These are phyloP conservation scores for Sugiyamaella sp. DNA, from an alignment of 1,139 yeast species.

Conservation along the genomic window DNA sequence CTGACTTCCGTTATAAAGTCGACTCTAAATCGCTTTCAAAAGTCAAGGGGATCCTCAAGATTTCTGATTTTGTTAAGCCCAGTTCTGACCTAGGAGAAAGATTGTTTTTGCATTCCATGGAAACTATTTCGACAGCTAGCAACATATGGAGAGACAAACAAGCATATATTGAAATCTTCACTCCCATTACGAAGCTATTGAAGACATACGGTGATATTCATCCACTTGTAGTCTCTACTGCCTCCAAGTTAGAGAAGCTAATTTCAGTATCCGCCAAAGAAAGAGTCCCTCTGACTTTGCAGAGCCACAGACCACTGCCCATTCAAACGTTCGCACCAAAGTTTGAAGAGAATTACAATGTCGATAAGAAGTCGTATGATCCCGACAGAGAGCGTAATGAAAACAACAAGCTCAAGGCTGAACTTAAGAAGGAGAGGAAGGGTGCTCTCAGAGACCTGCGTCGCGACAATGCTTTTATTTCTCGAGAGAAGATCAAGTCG, in stretches of 20 bases:
- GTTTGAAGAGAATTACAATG: constrained; percentile 94
- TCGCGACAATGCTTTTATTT: constrained; percentile 82
- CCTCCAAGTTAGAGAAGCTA: constrained; percentile 51
- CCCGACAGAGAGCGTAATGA: constrained; percentile 81
- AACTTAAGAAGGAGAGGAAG: constrained; percentile 90
- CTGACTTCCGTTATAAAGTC: constrained; percentile 10
- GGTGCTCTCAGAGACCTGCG: constrained; percentile 87
- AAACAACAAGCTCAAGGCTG: constrained; percentile 75
- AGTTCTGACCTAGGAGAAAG: constrained; percentile 12
- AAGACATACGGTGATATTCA: constrained; percentile 14
- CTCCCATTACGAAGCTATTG: constrained; percentile 43
- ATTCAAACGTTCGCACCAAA: constrained; percentile 87
- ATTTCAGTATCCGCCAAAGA: constrained; percentile 53
- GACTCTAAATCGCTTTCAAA: neutral
- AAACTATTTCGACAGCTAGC: constrained; percentile 26
- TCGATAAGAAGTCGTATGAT: constrained; percentile 91
- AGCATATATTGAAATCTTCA: constrained; percentile 62
- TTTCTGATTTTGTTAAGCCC: constrained; percentile 1
- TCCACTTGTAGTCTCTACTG: constrained; percentile 9
- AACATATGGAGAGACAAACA: constrained; percentile 65
- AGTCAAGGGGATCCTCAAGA: neutral
- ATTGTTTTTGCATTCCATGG: constrained; percentile 18
- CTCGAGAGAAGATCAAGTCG: constrained; percentile 79
- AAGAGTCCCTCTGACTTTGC: constrained; percentile 78
- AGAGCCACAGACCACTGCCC: constrained; percentile 82